Percentiles rank a stretch among this genome's conserved stretches.
Conservation (phyloP, 116 monocot genomes). For the Dioscorea cayenensis region DNA sequence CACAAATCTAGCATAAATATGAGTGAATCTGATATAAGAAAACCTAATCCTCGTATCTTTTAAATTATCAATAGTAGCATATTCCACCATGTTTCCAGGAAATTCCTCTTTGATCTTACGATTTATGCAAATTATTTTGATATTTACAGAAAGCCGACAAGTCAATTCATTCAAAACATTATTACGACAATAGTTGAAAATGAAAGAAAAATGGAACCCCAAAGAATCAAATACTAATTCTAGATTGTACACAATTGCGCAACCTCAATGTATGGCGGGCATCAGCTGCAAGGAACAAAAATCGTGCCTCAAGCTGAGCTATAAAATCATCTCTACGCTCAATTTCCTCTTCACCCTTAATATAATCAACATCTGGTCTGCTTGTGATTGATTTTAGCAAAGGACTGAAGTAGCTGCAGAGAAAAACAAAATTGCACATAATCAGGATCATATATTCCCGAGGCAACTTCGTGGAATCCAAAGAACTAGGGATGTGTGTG, state of each 20-base stretch:
- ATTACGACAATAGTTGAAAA: background rate
- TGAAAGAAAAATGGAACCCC: background rate
- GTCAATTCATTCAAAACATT: background rate
- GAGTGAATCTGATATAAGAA: background rate
- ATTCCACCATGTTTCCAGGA: too few species aligned
- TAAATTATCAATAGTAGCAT: background rate
- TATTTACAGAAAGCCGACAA: too few species aligned
- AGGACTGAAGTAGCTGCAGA: conserved; percentile 90
- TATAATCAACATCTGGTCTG: conserved; percentile 48
- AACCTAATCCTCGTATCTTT: background rate
- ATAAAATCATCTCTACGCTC: conserved; percentile 78
- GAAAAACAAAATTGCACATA: background rate
- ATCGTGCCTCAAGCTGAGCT: conserved; percentile 74
- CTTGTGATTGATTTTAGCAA: conserved; percentile 74
- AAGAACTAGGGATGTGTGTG: background rate
- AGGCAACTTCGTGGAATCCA: background rate
- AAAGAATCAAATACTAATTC: background rate
- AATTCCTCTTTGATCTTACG: too few species aligned
- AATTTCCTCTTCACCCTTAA: conserved; percentile 40
- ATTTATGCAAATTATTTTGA: too few species aligned
- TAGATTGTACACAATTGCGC: background rate
- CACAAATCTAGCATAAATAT: background rate
- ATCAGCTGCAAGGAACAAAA: conserved; percentile 97
- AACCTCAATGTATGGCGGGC: conserved; percentile 79
- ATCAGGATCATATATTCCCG: background rate